phyloP scores from a whole-genome alignment of 75 land plant genomes.

The Picea glauca region DNA sequence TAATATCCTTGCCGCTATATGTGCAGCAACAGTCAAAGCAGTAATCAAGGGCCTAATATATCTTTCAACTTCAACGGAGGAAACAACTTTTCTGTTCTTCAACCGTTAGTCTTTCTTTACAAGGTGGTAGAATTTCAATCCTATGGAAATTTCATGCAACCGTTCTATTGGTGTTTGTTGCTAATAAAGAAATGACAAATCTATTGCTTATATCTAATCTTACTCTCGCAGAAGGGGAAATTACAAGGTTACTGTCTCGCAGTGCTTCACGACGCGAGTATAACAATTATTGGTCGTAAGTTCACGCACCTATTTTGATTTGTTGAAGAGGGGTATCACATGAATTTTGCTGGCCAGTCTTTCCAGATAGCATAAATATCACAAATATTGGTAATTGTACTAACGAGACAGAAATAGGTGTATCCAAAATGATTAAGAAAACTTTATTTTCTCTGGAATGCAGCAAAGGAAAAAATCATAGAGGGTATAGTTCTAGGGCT shows the following conservation, averaged over 20 bases:
- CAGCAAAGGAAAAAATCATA: too few species aligned
- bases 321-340: too few species aligned
- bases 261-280: not conserved
- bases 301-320: slow-evolving; percentile 5
- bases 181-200: not conserved
- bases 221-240: not conserved
- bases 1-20: slow-evolving; percentile 4
- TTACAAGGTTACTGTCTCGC: slow-evolving; percentile 1
- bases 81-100: slow-evolving; percentile 31
- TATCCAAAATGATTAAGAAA: too few species aligned
- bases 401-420: too few species aligned
- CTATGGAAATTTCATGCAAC: not conserved
- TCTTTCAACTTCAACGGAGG: slow-evolving; percentile 48
- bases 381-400: too few species aligned
- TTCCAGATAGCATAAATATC: too few species aligned
- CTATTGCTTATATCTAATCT: not conserved
- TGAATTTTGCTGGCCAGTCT: too few species aligned
- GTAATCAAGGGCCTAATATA: slow-evolving; percentile 28
- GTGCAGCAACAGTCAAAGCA: slow-evolving; percentile 35
- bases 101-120: slow-evolving; percentile 43
- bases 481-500: too few species aligned
- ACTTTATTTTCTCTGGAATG: too few species aligned
- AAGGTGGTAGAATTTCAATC: slow-evolving; percentile 21
- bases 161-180: not conserved
- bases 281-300: slow-evolving; percentile 12